Conservation (phyloP, 768 basidiomycete genomes). For the Suillus ampliporus region DNA sequence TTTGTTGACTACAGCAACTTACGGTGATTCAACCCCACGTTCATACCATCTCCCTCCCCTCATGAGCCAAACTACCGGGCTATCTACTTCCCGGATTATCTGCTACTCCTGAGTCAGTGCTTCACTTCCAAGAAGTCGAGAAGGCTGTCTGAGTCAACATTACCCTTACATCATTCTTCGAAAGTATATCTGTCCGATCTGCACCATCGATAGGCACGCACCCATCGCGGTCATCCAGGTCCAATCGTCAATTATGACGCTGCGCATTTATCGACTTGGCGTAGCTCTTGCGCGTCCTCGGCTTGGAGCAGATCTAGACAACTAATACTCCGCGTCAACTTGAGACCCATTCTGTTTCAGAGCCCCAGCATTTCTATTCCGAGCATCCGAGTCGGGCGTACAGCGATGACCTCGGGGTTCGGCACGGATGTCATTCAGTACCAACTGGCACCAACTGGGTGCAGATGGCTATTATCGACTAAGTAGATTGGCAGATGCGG, state of each 20-base stretch:
- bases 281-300: background rate
- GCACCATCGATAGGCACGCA: slow-evolving; percentile 17
- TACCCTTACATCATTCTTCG: background rate
- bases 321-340: background rate
- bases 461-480: too few relatives aligned
- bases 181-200: slow-evolving; percentile 10
- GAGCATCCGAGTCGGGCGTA: background rate
- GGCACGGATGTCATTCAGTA: background rate
- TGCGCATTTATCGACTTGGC: background rate
- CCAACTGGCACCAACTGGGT: background rate
- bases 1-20: background rate
- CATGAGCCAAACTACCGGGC: slow-evolving; percentile 1
- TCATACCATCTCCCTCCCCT: background rate
- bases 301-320: background rate
- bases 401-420: slow-evolving; percentile 3
- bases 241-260: background rate
- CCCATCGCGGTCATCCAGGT: slow-evolving; percentile 8
- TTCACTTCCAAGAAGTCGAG: background rate
- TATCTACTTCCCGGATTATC: slow-evolving; percentile 1
- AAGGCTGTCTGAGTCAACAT: background rate
- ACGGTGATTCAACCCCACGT: background rate
- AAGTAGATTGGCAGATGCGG: background rate
- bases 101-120: background rate
- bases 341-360: too few relatives aligned
- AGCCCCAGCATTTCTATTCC: background rate